These are phyloP conservation scores for Cucumis cinereus DNA, from an alignment of 306 rosid genomes.

Conservation along the genomic window DNA sequence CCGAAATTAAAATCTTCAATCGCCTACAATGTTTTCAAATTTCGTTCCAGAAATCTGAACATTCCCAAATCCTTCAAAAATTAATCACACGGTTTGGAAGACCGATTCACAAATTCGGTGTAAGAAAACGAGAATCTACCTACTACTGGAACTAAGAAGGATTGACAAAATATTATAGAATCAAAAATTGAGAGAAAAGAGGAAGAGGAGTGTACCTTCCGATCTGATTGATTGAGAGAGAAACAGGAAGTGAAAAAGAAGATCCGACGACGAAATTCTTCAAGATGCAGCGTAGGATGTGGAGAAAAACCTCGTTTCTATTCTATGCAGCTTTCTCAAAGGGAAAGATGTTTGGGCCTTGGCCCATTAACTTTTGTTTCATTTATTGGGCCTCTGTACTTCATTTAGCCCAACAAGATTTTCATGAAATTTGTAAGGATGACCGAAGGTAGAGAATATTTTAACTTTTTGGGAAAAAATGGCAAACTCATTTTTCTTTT, in stretches of 20 bases:
- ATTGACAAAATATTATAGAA: not conserved
- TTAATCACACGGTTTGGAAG: not conserved
- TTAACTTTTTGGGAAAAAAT: too few relatives aligned
- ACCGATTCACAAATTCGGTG: not conserved
- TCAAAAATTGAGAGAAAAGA: not conserved
- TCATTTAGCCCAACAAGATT: not conserved
- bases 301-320: not conserved
- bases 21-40: not conserved
- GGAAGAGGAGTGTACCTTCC: not conserved
- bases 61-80: not conserved
- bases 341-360: not conserved
- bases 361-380: not conserved
- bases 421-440: too few relatives aligned
- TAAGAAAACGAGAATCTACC: not conserved
- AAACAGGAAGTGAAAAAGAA: not conserved
- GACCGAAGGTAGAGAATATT: too few relatives aligned
- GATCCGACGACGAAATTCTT: slow-evolving; percentile 2
- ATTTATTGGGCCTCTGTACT: not conserved
- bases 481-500: too few relatives aligned
- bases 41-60: not conserved
- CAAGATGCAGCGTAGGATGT: not conserved
- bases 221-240: slow-evolving; percentile 1
- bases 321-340: not conserved
- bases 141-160: not conserved
- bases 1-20: not conserved